Conservation (phyloP, 805 yeast genomes). For the Cyberlindnera euphorbiiphila region DNA sequence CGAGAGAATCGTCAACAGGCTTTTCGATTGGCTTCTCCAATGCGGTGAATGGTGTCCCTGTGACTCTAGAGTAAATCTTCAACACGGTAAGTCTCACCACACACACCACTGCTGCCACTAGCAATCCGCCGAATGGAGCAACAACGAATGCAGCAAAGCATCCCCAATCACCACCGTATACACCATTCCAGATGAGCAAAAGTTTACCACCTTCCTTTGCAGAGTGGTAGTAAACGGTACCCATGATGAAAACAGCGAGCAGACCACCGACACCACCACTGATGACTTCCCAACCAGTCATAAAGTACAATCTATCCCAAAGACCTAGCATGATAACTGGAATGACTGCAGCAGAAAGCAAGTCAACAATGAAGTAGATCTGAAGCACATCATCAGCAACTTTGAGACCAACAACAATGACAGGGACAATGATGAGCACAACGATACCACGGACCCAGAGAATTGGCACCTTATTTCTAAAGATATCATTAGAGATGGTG, state of each 20-base stretch:
- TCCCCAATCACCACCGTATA: slow-evolving; percentile 85
- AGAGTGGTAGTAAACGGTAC: slow-evolving; percentile 68
- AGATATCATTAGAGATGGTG: slow-evolving; percentile 82
- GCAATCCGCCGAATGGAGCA: slow-evolving; percentile 78
- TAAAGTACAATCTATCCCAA: slow-evolving; percentile 58
- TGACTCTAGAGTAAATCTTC: slow-evolving; percentile 22
- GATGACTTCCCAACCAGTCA: slow-evolving; percentile 77
- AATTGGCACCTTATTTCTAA: slow-evolving; percentile 72
- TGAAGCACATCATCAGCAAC: slow-evolving; percentile 80
- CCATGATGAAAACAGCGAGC: slow-evolving; percentile 75
- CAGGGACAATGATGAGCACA: slow-evolving; percentile 77
- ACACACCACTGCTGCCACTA: slow-evolving; percentile 51
- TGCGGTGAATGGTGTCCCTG: slow-evolving; percentile 32
- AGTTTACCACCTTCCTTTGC: slow-evolving; percentile 77
- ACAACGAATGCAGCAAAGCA: slow-evolving; percentile 92
- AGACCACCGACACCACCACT: slow-evolving; percentile 83
- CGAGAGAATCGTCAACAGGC: neutral
- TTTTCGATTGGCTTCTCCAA: slow-evolving; percentile 22
- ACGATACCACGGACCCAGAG: slow-evolving; percentile 68
- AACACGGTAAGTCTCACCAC: slow-evolving; percentile 40
- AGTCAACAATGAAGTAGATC: slow-evolving; percentile 86
- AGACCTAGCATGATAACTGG: slow-evolving; percentile 83
- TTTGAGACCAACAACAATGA: slow-evolving; percentile 76
- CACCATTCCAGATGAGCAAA: slow-evolving; percentile 72
- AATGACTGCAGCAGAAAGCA: slow-evolving; percentile 80